phyloP scores from a whole-genome alignment of 768 basidiomycete species.

The Polyporus arcularius region DNA sequence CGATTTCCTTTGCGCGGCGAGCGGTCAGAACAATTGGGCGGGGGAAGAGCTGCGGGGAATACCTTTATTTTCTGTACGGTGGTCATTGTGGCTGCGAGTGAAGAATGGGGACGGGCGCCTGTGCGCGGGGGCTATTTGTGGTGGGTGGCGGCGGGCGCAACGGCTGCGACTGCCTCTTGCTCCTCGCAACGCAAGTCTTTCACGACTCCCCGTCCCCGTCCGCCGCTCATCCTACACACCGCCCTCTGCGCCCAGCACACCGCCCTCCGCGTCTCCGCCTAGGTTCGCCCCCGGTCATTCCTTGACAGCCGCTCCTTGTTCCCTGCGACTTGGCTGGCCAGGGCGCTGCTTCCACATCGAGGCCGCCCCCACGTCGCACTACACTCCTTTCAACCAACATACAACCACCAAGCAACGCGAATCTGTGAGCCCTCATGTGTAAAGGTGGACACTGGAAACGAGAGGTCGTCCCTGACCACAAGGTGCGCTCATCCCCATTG shows the following conservation, averaged over 20 bases:
- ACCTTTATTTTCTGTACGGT: constrained; percentile 92
- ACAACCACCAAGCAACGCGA: constrained; percentile 2
- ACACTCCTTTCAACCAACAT: constrained; percentile 18
- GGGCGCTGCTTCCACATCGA: constrained; percentile 21
- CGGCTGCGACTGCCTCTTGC: neutral
- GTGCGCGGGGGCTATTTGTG: neutral
- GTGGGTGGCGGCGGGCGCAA: neutral
- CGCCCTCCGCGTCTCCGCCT: constrained; percentile 12
- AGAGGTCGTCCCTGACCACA: constrained; percentile 96
- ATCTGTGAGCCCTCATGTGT: constrained; percentile 48
- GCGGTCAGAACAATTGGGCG: constrained; percentile 7
- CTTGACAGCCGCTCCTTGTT: constrained; percentile 21
- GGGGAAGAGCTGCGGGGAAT: constrained; percentile 7
- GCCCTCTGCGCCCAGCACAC: neutral
- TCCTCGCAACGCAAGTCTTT: constrained; percentile 6
- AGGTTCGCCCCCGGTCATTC: constrained; percentile 24
- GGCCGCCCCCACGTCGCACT: constrained; percentile 26
- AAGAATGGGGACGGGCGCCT: constrained; percentile 9
- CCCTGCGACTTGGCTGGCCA: constrained; percentile 27
- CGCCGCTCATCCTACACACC: neutral
- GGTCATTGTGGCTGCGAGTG: constrained; percentile 56
- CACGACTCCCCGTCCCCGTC: neutral
- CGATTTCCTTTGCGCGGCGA: constrained; percentile 67
- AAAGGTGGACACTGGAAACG: constrained; percentile 92
- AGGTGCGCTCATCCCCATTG: constrained; percentile 51